Evolutionary conservation across 176 grass and related monocot species (phyloP), one percentile per base, ranked within the genome.

Genomic region (Eremochloa ophiuroides): DNA sequence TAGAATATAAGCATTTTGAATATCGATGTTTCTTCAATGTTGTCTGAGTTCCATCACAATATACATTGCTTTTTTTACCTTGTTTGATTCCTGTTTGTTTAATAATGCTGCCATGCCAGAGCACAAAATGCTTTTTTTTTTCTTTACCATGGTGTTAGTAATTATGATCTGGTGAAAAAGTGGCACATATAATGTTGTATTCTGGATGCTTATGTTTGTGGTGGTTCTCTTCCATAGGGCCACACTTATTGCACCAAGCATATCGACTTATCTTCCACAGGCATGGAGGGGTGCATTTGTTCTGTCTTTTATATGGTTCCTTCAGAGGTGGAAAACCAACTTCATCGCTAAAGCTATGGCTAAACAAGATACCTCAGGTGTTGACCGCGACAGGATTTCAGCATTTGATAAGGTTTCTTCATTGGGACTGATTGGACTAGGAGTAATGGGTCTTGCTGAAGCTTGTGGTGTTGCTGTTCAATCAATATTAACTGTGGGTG

Each of bases 401-500:
- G 83, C 88, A 48, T 66, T 98, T 73, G 91, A 98, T 56, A 95
- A 89, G 51, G 85, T 95, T 29, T 91, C 93, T 0, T 95, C 93
- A 18, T 64, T 98, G 22, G 91, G 96, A 71, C 72, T 98, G 50
- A 89, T 95, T 82, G 79, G 82, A 70, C 85, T 98, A 11, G 96
- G 92, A 84, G 80, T 95, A 46, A 98, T 91, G 90, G 96, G 81
- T 69, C 66, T 98, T 77, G 96, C 96, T 71, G 96, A 98, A 69
- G 88, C 93, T 76, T 91, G 87, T 84, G 93, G 93, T 34, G 53
- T 98, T 55, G 88, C 96, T 79, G 86, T 93, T 74, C 96, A 98
- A 80, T 98, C 96, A 62, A 91, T 98, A 81, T 75, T 98, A 76
- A 98, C 96, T 84, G 93, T 98, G 89, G 96, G 96, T 84, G 96